Evolutionary conservation across 495 filamentous ascomycete species (phyloP), one percentile per base, ranked within the genome.

Genomic region (Recurvomyces mirabilis): DNA sequence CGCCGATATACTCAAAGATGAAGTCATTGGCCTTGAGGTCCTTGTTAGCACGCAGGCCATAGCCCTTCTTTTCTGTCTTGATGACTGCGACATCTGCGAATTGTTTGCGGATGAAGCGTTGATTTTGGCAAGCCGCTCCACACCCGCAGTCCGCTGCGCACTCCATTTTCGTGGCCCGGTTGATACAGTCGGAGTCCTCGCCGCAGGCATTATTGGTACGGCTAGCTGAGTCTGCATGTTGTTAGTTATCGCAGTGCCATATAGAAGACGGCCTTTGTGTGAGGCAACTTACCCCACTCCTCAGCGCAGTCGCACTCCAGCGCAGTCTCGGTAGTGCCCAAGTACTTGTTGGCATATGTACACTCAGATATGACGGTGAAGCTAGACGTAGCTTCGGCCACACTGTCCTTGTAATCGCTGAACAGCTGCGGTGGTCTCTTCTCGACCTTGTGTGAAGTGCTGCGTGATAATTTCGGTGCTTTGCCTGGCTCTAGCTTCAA

Each of bases 151-250:
- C 77, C 31, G 79, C 77, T 15, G 84, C 72, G 60, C 91, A 99
- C 63, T 99, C 91, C 70, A 99, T 94, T 58, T 94, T 94, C 24
- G 91, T 96, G 41, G 84, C 81, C 59, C 93, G 85, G 60, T 99
- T 99, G 67, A 99, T 99, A 62, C 91, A 99, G 62, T 96, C 91
- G 14, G 91, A 95, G 64, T 96, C 87, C 51, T 93, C 86, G 29
- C 85, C 91, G 62, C 91, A 99, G 38, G 91, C 88, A 58, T 78
- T 64, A 65, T 99, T 99, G 36, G 55, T 59, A 18, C 63, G 68
- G 51, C 62, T 70, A 47, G 67, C 70, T 14, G 63, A 60, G 57
- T 81, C 89, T 95, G 59, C 11, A 34, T 42, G 43, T 41, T 3
- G 14, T 20, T 12, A 36, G 11, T 11, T 29, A 19, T 4, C 11